These are phyloP conservation scores for Saccharum spontaneum DNA, from an alignment of 176 grass and related monocot species.

Conservation along the genomic window DNA sequence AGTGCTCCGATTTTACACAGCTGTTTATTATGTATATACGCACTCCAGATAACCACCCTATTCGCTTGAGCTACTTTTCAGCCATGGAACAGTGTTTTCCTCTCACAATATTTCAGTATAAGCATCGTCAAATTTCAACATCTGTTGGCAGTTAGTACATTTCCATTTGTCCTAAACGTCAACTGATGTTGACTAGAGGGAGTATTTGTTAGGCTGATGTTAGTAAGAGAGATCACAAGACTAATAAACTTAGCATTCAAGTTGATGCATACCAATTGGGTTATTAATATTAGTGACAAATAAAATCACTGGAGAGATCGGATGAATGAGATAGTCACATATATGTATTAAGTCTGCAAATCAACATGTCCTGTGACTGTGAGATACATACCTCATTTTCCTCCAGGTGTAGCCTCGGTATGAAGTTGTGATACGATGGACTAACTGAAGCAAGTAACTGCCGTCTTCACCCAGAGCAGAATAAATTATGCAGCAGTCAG, in stretches of 20 bases:
- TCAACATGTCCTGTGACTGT: not conserved
- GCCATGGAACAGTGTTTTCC: no score
- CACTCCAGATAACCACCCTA: no score
- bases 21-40: not conserved
- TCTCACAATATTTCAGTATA: no score
- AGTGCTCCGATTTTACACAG: not conserved
- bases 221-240: not conserved
- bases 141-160: not conserved
- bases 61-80: no score
- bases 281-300: not conserved
- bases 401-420: slow-evolving; percentile 16
- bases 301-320: not conserved
- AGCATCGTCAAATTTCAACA: no score
- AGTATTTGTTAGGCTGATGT: not conserved
- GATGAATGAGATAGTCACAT: not conserved
- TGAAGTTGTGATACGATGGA: not conserved
- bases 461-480: not conserved
- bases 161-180: not conserved
- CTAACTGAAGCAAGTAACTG: not conserved
- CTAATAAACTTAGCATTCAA: not conserved
- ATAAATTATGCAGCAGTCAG: slow-evolving; percentile 29
- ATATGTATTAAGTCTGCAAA: not conserved
- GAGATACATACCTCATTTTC: slow-evolving; percentile 30
- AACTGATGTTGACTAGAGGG: not conserved
- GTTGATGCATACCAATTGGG: not conserved